These are phyloP conservation scores for Phalaenopsis aphrodite DNA, from an alignment of 106 monocot genomes.

Conservation along the genomic window DNA sequence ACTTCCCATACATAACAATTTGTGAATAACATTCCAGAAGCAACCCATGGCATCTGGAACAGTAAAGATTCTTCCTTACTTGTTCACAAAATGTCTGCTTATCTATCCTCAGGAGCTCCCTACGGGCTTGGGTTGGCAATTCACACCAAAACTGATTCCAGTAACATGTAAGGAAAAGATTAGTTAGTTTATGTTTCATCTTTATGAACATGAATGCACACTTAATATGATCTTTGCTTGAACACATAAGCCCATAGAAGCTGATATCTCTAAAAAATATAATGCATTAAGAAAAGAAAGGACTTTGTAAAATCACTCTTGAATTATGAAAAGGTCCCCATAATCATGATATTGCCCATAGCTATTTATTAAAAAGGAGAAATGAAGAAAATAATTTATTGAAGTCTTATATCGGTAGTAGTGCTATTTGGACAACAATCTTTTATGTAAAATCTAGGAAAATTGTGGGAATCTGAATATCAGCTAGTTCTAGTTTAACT, in stretches of 20 bases:
- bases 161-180: not conserved
- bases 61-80: constrained; percentile 88
- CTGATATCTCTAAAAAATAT: not conserved
- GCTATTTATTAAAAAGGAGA: constrained; percentile 1
- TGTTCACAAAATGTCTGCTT: constrained; percentile 89
- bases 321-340: not conserved
- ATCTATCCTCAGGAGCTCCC: constrained; percentile 69
- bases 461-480: not conserved
- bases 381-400: not conserved
- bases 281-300: not conserved
- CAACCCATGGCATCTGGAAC: constrained; percentile 94
- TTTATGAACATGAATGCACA: not conserved
- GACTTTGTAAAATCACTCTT: not conserved
- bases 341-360: not conserved
- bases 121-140: constrained; percentile 49
- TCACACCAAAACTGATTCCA: constrained; percentile 77
- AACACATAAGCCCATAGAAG: not conserved
- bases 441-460: not conserved
- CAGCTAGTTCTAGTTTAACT: not conserved
- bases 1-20: constrained; percentile 74
- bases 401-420: not conserved
- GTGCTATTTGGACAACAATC: not conserved
- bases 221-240: not conserved
- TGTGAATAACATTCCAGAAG: constrained; percentile 88
- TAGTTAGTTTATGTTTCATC: constrained; percentile 3